These are phyloP conservation scores for Tetrapisispora nanseiensis DNA, from an alignment of 805 yeast species.

Conservation along the genomic window DNA sequence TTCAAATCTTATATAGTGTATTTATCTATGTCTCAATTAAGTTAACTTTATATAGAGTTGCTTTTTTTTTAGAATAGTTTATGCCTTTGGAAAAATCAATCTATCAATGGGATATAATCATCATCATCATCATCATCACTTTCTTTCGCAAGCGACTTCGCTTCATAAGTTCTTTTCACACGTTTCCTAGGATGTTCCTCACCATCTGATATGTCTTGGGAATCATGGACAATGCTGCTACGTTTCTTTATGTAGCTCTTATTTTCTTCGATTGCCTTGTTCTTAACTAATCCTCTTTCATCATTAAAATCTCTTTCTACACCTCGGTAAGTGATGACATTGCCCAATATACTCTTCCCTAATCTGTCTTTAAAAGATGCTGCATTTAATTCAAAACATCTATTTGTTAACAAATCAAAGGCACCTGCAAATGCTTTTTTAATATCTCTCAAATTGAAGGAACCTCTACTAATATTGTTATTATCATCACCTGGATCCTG, in stretches of 20 bases:
- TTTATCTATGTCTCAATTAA: no score
- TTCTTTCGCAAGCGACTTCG: no score
- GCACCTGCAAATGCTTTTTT: constrained; percentile 87
- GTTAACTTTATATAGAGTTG: no score
- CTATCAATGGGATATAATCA: background rate
- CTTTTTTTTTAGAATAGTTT: no score
- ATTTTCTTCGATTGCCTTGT: constrained; percentile 42
- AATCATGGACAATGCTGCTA: constrained; percentile 14
- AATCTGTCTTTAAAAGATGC: constrained; percentile 58
- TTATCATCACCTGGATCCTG: constrained; percentile 80
- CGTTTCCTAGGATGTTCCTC: constrained; percentile 13
- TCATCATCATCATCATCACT: background rate
- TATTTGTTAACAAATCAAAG: constrained; percentile 60
- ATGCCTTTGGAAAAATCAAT: background rate
- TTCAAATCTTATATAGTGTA: background rate
- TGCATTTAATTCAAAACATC: constrained; percentile 61
- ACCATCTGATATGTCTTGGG: constrained; percentile 16
- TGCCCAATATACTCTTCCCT: constrained; percentile 70
- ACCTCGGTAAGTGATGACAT: constrained; percentile 67
- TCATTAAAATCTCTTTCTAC: constrained; percentile 68
- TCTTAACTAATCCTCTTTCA: constrained; percentile 53
- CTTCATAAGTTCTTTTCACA: constrained; percentile 10
- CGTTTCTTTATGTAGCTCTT: constrained; percentile 23
- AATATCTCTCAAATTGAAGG: constrained; percentile 68
- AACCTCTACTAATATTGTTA: constrained; percentile 78